Evolutionary conservation across 2,329 filamentous ascomycete genomes (phyloP).

Genomic region (Colletotrichum liriopes): DNA sequence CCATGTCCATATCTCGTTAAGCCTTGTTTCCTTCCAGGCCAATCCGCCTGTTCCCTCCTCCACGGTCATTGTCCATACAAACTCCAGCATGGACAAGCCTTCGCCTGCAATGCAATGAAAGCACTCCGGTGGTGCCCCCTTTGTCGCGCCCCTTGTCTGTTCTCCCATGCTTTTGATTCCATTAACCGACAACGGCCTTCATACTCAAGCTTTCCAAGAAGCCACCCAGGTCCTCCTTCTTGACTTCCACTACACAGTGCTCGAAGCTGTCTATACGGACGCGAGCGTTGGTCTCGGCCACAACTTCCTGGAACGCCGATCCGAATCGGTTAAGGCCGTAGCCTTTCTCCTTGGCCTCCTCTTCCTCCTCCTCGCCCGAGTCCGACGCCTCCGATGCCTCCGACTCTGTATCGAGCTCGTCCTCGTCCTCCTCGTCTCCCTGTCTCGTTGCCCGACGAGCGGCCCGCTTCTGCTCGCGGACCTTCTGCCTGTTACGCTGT

Average conservation of each 20-base stretch:
- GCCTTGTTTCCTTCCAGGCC: constrained; percentile 7
- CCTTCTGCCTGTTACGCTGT: constrained; percentile 69
- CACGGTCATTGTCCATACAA: constrained; percentile 10
- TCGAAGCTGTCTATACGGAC: constrained; percentile 98
- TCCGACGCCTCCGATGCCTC: constrained; percentile 56
- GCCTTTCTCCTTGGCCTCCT: constrained; percentile 72
- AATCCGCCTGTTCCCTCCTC: not conserved
- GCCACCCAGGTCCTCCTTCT: constrained; percentile 91
- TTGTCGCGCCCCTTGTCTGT: not conserved
- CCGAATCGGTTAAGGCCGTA: constrained; percentile 92
- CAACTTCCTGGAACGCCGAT: constrained; percentile 95
- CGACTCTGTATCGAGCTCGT: constrained; percentile 63
- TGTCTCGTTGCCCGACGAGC: constrained; percentile 65
- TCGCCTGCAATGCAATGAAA: not conserved
- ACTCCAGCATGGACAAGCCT: not conserved
- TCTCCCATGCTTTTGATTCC: not conserved
- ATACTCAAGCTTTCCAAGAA: constrained; percentile 94
- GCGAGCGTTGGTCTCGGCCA: constrained; percentile 89
- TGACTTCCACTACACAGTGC: constrained; percentile 97
- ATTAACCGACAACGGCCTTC: constrained; percentile 83
- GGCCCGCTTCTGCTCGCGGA: constrained; percentile 73
- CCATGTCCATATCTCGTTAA: constrained; percentile 35
- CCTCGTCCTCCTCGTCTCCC: constrained; percentile 66
- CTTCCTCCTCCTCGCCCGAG: constrained; percentile 69
- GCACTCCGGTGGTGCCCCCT: not conserved